A percentile compares a stretch with the other conserved stretches of the same genome.
phyloP scores from a whole-genome alignment of 345 rosid genomes.

The Orychophragmus violaceus region DNA sequence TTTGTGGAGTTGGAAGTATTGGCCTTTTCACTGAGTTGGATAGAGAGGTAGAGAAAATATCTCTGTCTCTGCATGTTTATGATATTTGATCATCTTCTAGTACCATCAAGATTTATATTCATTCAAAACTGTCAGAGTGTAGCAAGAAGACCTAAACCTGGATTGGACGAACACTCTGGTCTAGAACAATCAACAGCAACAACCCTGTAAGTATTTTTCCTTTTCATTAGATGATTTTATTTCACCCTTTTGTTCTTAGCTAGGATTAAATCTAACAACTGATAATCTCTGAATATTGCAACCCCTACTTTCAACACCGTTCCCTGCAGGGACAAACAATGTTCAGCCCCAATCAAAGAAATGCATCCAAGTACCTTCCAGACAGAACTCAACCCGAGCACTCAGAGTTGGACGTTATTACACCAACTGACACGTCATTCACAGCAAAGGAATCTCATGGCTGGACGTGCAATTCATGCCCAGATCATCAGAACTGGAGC shows the following conservation, averaged over 20 bases:
- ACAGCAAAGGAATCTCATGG: constrained; percentile 37
- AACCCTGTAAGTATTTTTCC: constrained; percentile 41
- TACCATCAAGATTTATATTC: not conserved
- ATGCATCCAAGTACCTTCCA: constrained; percentile 7
- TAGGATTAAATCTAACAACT: not conserved
- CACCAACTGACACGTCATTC: constrained; percentile 43
- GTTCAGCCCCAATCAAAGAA: constrained; percentile 6
- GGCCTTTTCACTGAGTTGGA: constrained; percentile 55
- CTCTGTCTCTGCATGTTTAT: constrained; percentile 1
- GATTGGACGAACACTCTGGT: constrained; percentile 67
- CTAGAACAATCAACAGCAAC: constrained; percentile 63
- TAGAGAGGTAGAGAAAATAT: constrained; percentile 45
- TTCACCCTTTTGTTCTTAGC: not conserved
- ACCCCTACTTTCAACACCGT: not conserved
- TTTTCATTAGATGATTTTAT: not conserved
- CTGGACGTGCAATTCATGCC: constrained; percentile 64
- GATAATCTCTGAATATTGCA: not conserved
- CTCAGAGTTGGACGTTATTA: constrained; percentile 35
- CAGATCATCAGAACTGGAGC: constrained; percentile 37
- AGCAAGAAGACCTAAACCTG: constrained; percentile 61
- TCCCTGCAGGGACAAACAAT: constrained; percentile 19
- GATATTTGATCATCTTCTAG: not conserved
- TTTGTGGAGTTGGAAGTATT: constrained; percentile 67
- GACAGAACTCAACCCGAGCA: constrained; percentile 24
- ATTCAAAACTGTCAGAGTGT: constrained; percentile 41